These are phyloP conservation scores for Alloteropsis angusta DNA, from an alignment of 202 grass and related monocot genomes.

Conservation along the genomic window DNA sequence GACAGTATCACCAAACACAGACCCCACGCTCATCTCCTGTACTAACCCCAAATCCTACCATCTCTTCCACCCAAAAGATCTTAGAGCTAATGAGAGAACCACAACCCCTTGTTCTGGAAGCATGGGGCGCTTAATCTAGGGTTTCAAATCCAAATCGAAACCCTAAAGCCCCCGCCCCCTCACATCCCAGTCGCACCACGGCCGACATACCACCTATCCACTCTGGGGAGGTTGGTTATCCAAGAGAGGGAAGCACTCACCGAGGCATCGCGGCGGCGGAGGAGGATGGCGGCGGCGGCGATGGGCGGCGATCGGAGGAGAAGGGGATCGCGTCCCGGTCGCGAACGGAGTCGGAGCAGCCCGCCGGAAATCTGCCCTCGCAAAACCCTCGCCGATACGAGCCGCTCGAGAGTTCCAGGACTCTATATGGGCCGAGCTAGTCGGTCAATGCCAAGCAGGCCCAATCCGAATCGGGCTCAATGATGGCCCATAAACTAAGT, in stretches of 20 bases:
- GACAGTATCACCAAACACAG: not conserved
- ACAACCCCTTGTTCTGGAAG: not conserved
- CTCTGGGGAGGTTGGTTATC: not conserved
- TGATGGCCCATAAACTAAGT: not conserved
- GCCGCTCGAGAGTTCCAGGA: not conserved
- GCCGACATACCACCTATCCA: not conserved
- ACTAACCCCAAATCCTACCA: not conserved
- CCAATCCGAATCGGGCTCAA: not conserved
- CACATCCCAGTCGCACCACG: not conserved
- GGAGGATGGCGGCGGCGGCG: not conserved
- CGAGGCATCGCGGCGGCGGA: constrained; percentile 40
- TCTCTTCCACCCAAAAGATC: not conserved
- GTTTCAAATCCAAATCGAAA: constrained; percentile 19
- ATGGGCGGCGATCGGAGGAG: not conserved
- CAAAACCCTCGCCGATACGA: constrained; percentile 12
- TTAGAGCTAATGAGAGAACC: not conserved
- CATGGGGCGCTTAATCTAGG: constrained; percentile 12
- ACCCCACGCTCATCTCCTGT: not conserved
- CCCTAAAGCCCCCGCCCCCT: not conserved
- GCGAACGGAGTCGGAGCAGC: not conserved
- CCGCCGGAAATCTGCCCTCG: constrained; percentile 3
- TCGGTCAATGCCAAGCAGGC: not conserved
- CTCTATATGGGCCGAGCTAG: not conserved
- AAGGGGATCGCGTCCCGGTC: constrained; percentile 2
- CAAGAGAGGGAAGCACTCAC: constrained; percentile 9